A percentile compares a stretch with the other conserved stretches of the same genome.
Conservation (phyloP, 169 alveolate species). For the Cardiosporidium cionae region DNA sequence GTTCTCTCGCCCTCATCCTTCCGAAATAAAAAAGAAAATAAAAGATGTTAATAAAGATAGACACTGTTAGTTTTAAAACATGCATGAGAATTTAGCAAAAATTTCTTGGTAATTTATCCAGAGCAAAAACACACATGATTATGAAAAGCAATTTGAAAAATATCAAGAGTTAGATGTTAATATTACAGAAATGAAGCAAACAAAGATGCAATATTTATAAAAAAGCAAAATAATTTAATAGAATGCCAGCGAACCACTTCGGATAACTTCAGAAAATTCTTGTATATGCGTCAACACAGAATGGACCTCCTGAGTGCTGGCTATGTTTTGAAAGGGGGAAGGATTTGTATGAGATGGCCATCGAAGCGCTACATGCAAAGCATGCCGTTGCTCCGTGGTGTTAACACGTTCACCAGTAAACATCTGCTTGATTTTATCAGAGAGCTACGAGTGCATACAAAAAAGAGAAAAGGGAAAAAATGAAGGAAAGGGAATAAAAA, state of each 20-base stretch:
- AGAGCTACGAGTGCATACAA: neutral
- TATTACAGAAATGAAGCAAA: neutral
- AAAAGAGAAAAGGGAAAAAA: neutral
- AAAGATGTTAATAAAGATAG: too few species aligned
- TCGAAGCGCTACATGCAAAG: constrained; percentile 91
- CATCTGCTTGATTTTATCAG: constrained; percentile 21
- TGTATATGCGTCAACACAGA: constrained; percentile 56
- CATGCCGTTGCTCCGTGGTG: constrained; percentile 90
- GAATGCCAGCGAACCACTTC: constrained; percentile 19
- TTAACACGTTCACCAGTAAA: constrained; percentile 78
- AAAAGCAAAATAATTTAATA: neutral
- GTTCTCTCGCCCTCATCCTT: too few species aligned
- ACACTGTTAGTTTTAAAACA: neutral
- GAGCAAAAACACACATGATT: neutral
- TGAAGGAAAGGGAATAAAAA: neutral
- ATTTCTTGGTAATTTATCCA: neutral
- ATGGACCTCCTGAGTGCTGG: constrained; percentile 45
- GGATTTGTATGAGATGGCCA: constrained; percentile 51
- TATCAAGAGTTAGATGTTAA: neutral
- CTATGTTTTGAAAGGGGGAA: constrained; percentile 39
- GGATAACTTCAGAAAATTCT: constrained; percentile 50
- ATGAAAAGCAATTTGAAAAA: neutral
- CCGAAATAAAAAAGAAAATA: too few species aligned
- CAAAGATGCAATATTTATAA: neutral
- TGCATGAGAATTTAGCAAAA: neutral